Evolutionary conservation across 2,329 filamentous ascomycete species (phyloP).

Genomic region (Venturia oleaginea): DNA sequence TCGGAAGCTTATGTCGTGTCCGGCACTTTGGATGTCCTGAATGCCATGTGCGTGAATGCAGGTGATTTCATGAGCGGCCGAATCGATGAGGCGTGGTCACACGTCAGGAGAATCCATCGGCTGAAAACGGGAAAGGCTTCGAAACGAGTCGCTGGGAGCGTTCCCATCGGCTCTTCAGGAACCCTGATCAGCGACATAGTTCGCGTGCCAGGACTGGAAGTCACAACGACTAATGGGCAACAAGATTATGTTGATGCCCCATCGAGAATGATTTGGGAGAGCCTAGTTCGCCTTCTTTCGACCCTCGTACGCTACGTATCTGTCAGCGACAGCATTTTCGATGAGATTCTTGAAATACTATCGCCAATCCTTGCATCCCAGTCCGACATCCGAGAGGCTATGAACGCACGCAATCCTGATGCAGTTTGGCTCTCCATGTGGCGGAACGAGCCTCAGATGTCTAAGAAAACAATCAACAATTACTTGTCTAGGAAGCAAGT

Average conservation of each 20-base stretch:
- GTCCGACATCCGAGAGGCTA: slow-evolving; percentile 42
- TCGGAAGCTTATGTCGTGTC: slow-evolving; percentile 58
- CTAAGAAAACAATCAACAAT: background rate
- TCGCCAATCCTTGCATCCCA: slow-evolving; percentile 28
- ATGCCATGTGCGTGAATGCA: slow-evolving; percentile 58
- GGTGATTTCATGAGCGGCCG: slow-evolving; percentile 74
- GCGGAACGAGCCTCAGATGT: background rate
- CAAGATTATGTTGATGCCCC: slow-evolving; percentile 9
- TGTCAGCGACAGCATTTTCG: slow-evolving; percentile 61
- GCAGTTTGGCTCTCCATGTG: slow-evolving; percentile 63
- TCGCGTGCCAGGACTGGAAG: background rate
- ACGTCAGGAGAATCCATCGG: slow-evolving; percentile 31
- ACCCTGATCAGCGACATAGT: background rate
- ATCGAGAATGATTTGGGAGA: slow-evolving; percentile 8
- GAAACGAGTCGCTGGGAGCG: background rate
- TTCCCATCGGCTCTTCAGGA: background rate
- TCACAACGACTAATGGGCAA: background rate
- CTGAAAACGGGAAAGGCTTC: slow-evolving; percentile 11
- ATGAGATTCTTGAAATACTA: slow-evolving; percentile 59
- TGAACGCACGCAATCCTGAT: slow-evolving; percentile 61
- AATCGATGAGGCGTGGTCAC: slow-evolving; percentile 63
- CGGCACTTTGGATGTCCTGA: slow-evolving; percentile 60
- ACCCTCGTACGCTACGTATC: slow-evolving; percentile 53
- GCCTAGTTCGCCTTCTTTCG: slow-evolving; percentile 39
- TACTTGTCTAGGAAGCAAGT: background rate